Evolutionary conservation across 495 filamentous ascomycete genomes (phyloP).

Genomic region (Cetradonia linearis): DNA sequence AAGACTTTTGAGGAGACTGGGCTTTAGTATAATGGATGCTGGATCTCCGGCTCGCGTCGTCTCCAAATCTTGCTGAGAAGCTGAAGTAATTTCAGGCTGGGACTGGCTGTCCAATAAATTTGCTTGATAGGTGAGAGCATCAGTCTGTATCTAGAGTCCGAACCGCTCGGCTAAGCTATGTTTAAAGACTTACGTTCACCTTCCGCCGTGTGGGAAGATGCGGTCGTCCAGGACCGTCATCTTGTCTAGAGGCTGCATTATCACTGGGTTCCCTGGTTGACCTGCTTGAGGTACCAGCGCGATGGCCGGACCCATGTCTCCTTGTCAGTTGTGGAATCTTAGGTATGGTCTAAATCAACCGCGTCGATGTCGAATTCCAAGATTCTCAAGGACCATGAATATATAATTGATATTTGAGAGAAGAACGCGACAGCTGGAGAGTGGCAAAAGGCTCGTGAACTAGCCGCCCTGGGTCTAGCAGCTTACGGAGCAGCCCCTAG

Average conservation of each 20-base stretch:
- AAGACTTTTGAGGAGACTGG: not conserved
- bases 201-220: not conserved
- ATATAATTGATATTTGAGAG: not conserved
- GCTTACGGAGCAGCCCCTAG: too few species aligned
- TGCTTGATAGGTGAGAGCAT: not conserved
- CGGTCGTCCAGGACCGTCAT: not conserved
- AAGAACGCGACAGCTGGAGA: not conserved
- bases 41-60: not conserved
- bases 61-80: not conserved
- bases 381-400: not conserved
- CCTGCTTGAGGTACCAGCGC: not conserved
- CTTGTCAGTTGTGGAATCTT: not conserved
- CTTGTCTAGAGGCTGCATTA: not conserved
- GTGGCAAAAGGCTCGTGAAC: not conserved
- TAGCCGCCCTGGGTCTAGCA: not conserved
- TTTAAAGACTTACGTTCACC: not conserved
- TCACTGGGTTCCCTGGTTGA: not conserved
- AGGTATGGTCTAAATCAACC: too few species aligned
- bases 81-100: not conserved
- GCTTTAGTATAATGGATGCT: not conserved
- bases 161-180: not conserved
- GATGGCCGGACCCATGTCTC: not conserved
- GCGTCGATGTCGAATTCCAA: not conserved
- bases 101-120: not conserved
- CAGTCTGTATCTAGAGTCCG: not conserved